Base-by-base conservation (phyloP, 1,139 yeast genomes). In the Diutina siamensis region DNA sequence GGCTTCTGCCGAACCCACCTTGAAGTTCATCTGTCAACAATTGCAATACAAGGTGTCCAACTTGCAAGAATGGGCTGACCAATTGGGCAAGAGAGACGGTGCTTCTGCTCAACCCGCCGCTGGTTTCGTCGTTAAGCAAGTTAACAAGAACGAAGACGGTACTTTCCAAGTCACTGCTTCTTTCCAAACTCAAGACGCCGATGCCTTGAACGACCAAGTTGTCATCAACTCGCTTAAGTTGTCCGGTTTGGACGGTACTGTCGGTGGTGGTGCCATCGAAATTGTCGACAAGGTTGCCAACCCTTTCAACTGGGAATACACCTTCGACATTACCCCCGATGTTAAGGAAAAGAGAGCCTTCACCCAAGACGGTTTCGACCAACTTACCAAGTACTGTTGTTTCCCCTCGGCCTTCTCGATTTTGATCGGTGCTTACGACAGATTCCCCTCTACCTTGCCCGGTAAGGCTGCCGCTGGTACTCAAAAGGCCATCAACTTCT, bases 281-380 rank as follows among this genome's bases (percentile, higher is more conserved):
- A 38, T 38, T 20, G 25, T 25, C 20, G 15, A 38, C 42, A 25
- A 38, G 32, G 42, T 38, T 19, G 10, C 4, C 18, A 38, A 38
- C 42, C 42, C 42, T 12, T 38, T 38, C 42, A 18, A 38, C 31
- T 38, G 42, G 42, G 21, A n/a, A 10, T 25, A 38, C 32, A 38
- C 42, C 42, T 22, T 38, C 42, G 22, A 22, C 42, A 15, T 38
- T 18, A 22, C 13, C 12, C 18, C 42, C 32, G 42, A 38, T 9
- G 20, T 22, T 9, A 25, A 38, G 31, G 32, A 38, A 25, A 38
- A 38, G 42, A 22, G 42, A 25, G 36, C 20, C 15, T 25, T 17
- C 21, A 25, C 17, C 20, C 20, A 38, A 25, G 28, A 38, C 20
- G 32, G 12, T 7, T 38, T 38, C 42, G 25, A 38, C 42, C n/a